phyloP scores from a whole-genome alignment of 345 rosid genomes.

The Corchorus capsularis region DNA sequence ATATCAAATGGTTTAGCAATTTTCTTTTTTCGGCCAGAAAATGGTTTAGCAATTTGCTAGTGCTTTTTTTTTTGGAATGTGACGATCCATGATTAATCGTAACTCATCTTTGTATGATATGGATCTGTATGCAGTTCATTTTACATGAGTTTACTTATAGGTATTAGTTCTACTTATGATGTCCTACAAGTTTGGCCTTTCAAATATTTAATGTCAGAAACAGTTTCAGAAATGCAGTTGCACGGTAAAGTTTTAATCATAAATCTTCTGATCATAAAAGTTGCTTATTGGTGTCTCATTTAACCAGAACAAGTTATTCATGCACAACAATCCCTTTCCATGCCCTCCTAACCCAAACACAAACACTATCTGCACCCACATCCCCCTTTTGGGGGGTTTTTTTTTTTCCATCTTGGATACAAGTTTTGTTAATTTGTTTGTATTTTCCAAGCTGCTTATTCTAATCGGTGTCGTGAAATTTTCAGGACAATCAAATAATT shows the following conservation, averaged over 20 bases:
- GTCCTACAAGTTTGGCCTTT: background rate
- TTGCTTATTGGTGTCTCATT: background rate
- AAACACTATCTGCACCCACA: too few relatives aligned
- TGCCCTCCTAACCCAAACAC: too few relatives aligned
- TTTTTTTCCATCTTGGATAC: background rate
- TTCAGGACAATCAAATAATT: slow-evolving; percentile 30
- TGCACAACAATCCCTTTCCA: background rate
- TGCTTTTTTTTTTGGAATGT: background rate
- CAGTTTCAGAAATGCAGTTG: background rate
- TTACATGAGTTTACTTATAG: background rate
- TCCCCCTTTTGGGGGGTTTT: background rate
- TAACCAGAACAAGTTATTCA: background rate
- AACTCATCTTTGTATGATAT: background rate
- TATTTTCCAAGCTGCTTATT: background rate
- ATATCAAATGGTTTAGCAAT: background rate
- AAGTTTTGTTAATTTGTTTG: background rate
- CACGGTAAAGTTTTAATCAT: background rate
- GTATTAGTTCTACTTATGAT: background rate
- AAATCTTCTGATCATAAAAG: background rate
- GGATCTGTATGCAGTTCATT: background rate
- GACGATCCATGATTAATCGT: background rate
- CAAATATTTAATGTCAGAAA: background rate
- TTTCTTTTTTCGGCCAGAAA: too few relatives aligned
- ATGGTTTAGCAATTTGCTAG: background rate
- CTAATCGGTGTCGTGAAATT: slow-evolving; percentile 27